phyloP scores from a whole-genome alignment of 2,329 filamentous ascomycete species.

The Penicillium olsonii region DNA sequence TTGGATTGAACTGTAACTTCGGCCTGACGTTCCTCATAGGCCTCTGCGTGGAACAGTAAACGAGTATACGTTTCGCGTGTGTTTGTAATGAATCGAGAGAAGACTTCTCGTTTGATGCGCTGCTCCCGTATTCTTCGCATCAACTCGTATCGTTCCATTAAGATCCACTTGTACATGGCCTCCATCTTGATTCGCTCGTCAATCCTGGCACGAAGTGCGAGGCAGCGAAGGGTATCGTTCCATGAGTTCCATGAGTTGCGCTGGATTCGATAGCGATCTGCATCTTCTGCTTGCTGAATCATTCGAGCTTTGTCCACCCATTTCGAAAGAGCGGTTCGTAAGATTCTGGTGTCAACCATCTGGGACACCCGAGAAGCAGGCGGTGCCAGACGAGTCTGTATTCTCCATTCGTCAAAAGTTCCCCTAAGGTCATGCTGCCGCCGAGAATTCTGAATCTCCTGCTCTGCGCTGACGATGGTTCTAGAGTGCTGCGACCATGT shows the following conservation, averaged over 20 bases:
- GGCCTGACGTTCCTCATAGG: slow-evolving; percentile 35
- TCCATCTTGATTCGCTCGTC: slow-evolving; percentile 59
- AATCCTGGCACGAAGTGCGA: slow-evolving; percentile 54
- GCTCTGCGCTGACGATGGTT: slow-evolving; percentile 28
- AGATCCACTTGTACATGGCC: slow-evolving; percentile 62
- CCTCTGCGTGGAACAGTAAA: slow-evolving; percentile 39
- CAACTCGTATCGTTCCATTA: slow-evolving; percentile 50
- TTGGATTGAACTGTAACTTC: slow-evolving; percentile 37
- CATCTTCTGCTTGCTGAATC: slow-evolving; percentile 50
- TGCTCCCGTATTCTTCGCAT: slow-evolving; percentile 44
- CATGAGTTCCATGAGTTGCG: slow-evolving; percentile 61
- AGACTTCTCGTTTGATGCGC: slow-evolving; percentile 40
- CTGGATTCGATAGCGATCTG: slow-evolving; percentile 56
- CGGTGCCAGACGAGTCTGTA: slow-evolving; percentile 46
- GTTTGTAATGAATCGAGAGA: slow-evolving; percentile 44
- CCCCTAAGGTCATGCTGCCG: slow-evolving; percentile 38
- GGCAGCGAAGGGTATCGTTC: slow-evolving; percentile 62
- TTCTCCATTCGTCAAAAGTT: slow-evolving; percentile 45
- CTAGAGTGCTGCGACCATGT: slow-evolving; percentile 37
- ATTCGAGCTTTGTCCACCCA: slow-evolving; percentile 53
- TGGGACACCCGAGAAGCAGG: slow-evolving; percentile 44
- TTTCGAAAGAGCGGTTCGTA: slow-evolving; percentile 48
- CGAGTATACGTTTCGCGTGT: slow-evolving; percentile 39
- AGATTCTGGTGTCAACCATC: slow-evolving; percentile 48
- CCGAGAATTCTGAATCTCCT: slow-evolving; percentile 33